Conservation (phyloP, 2,329 filamentous ascomycete species). For the Ophiostoma sp. region DNA sequence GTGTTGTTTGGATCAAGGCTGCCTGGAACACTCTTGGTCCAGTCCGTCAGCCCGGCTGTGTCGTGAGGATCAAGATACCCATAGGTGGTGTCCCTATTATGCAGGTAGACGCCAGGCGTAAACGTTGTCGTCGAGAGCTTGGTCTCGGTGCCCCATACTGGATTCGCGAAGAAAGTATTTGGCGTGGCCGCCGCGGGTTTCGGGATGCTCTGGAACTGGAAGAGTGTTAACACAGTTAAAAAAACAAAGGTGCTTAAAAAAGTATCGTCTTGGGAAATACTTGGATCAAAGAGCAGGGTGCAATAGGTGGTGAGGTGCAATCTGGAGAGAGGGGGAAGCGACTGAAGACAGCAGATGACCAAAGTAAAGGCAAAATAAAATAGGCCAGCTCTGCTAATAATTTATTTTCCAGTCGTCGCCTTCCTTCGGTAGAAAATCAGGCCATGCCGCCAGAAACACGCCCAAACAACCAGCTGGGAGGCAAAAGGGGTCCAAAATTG, state of each 20-base stretch:
- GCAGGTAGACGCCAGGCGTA: conserved; percentile 27
- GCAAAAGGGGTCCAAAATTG: not conserved
- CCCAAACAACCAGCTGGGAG: not conserved
- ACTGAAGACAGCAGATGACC: not conserved
- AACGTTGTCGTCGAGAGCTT: conserved; percentile 20
- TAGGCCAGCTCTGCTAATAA: not conserved
- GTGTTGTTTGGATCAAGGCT: not conserved
- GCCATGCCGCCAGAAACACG: not conserved
- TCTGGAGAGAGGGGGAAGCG: not conserved
- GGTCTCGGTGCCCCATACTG: conserved; percentile 20
- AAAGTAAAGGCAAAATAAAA: not conserved
- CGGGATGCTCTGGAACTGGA: conserved; percentile 14
- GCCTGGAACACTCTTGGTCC: conserved; percentile 13
- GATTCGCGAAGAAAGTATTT: not conserved
- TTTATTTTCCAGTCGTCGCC: not conserved
- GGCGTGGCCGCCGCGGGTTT: not conserved
- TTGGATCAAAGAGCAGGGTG: not conserved
- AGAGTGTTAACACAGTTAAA: not conserved
- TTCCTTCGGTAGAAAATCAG: not conserved
- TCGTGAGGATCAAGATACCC: conserved; percentile 20
- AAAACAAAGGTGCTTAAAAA: not conserved
- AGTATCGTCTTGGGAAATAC: not conserved
- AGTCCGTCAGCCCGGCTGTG: conserved; percentile 19
- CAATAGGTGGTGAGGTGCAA: not conserved
- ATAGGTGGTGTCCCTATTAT: conserved; percentile 24